Conservation (phyloP, 768 basidiomycete genomes). For the Amanita molliuscula region DNA sequence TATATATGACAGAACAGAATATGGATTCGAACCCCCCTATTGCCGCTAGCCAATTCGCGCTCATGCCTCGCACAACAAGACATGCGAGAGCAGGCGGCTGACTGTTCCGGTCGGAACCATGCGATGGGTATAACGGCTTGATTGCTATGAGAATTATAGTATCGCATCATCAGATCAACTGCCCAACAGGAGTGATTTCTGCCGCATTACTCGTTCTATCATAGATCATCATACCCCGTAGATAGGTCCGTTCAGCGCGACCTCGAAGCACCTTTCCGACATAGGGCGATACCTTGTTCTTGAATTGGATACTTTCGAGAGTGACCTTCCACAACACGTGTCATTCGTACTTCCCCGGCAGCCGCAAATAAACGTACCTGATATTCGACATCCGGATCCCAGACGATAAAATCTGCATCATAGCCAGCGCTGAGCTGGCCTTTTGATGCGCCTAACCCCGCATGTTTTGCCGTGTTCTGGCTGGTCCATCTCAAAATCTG, state of each 20-base stretch:
- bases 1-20: too few species aligned
- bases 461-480: constrained; percentile 66
- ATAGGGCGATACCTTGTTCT: constrained; percentile 91
- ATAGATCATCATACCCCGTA: constrained; percentile 71
- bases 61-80: too few species aligned
- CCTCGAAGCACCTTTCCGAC: constrained; percentile 65
- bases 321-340: constrained; percentile 46
- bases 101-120: too few species aligned
- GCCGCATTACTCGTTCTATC: constrained; percentile 16
- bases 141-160: not conserved
- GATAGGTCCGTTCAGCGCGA: constrained; percentile 62
- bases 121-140: too few species aligned
- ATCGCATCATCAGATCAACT: not conserved
- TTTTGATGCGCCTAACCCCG: constrained; percentile 59
- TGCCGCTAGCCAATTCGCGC: too few species aligned
- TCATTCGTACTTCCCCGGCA: not conserved
- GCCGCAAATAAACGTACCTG: constrained; percentile 17
- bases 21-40: too few species aligned
- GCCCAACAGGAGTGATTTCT: not conserved
- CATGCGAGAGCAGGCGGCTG: too few species aligned
- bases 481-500: constrained; percentile 72
- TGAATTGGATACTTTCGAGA: constrained; percentile 68
- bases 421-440: constrained; percentile 64
- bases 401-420: constrained; percentile 84
- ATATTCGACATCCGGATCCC: constrained; percentile 43